Base-by-base conservation (phyloP, 768 basidiomycete genomes). In the Termitomyces sp. region DNA sequence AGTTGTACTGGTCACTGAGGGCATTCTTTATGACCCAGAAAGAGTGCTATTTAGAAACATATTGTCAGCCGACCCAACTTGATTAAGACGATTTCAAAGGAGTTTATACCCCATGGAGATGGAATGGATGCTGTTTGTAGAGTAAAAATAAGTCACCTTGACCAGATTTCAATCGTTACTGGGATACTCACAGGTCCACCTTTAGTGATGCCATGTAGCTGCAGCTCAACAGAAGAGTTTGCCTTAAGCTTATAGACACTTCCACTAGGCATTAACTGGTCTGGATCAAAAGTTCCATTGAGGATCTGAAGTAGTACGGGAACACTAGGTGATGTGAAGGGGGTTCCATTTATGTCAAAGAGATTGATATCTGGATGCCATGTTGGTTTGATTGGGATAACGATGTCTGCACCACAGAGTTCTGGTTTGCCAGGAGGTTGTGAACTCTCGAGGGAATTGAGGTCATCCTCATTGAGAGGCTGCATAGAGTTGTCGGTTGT, bases 21-120 rank as follows among this genome's bases (percentile, higher is more conserved):
- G 56, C 56, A 25, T 56, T 56, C 47, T 56, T 56, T 29, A 56
- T 46, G 42, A 56, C 56, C 40, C 40, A 56, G 56, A 56, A 56
- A 32, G 56, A 46, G 15, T 56, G 56, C 56, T 56, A 36, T 25
- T 25, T 25, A 25, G 25, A 25, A 25, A 25, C 1, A 25, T 25
- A 25, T 25, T 25, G 25, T 34, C 29, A 31, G 50, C 36, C 31
- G 3, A 9, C 25, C 25, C 1, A 25, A 25, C 25, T 25, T 25
- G 25, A 25, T 25, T 1, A 25, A 25, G 1, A 25, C 1, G 25
- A 25, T 25, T 25, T 25, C 1, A 25, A 25, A 25, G 1, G 25
- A 25, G 25, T 25, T 25, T 25, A 25, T 56, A 56, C 56, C 1
- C 56, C 56, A 14, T 56, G 56, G 5, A 56, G n/a, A 56, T 56